Evolutionary conservation across 1,139 yeast genomes (phyloP).

Genomic region (Yamadazyma triangularis): DNA sequence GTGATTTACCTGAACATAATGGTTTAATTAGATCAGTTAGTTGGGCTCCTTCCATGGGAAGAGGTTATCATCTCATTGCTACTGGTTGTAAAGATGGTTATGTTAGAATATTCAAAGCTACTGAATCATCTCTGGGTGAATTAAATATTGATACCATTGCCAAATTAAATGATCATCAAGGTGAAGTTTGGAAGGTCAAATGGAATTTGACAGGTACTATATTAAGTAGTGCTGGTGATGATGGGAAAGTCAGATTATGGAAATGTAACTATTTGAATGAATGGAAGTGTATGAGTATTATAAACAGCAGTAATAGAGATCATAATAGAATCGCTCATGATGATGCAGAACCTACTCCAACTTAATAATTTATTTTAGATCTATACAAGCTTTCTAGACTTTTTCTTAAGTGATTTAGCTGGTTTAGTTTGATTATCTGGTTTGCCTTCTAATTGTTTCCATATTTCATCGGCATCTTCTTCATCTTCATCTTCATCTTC

Average conservation of each 20-base stretch:
- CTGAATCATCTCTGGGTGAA: conserved; percentile 33
- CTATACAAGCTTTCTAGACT: conserved; percentile 6
- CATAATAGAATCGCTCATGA: conserved; percentile 18
- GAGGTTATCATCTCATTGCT: conserved; percentile 82
- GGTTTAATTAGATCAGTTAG: conserved; percentile 85
- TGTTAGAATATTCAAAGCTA: conserved; percentile 77
- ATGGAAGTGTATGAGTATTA: conserved; percentile 89
- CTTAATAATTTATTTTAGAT: not conserved
- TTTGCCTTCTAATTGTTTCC: conserved; percentile 30
- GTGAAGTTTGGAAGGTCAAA: conserved; percentile 93
- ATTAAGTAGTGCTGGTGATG: conserved; percentile 91
- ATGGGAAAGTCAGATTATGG: conserved; percentile 89
- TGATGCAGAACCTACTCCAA: conserved; percentile 11
- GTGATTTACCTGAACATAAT: conserved; percentile 66
- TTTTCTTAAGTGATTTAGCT: conserved; percentile 14
- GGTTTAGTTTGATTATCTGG: conserved; percentile 12
- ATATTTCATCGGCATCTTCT: conserved; percentile 27
- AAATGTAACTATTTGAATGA: conserved; percentile 80
- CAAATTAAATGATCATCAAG: conserved; percentile 63
- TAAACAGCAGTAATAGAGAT: conserved; percentile 56
- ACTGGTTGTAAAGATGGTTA: conserved; percentile 95
- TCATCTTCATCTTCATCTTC: conserved; percentile 16
- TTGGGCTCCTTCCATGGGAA: conserved; percentile 98
- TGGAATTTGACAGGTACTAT: conserved; percentile 96
- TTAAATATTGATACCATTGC: conserved; percentile 36